These are phyloP conservation scores for Monosporascus sp. DNA, from an alignment of 2,329 filamentous ascomycete genomes.

Conservation along the genomic window DNA sequence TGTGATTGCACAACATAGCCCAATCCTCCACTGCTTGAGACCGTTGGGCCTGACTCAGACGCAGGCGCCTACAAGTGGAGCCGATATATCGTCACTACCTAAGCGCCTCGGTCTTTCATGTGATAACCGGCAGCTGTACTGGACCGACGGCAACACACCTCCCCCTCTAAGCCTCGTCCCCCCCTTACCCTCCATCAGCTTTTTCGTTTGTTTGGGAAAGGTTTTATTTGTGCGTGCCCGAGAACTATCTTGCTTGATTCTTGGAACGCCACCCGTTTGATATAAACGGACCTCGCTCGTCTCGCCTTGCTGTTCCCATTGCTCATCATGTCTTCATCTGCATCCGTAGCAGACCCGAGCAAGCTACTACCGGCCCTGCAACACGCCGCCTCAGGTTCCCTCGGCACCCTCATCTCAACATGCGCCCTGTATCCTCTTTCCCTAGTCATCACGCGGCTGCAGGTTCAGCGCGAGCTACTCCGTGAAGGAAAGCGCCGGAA, in stretches of 20 bases:
- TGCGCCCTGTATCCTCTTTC: slow-evolving; percentile 76
- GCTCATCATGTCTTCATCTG: slow-evolving; percentile 14
- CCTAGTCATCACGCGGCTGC: slow-evolving; percentile 74
- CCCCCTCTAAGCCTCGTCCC: background rate
- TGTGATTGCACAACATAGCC: background rate
- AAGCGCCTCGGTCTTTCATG: background rate
- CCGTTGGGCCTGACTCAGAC: background rate
- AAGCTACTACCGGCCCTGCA: slow-evolving; percentile 65
- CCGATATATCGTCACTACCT: background rate
- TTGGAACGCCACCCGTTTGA: background rate
- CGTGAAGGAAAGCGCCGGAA: slow-evolving; percentile 19
- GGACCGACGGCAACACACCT: background rate
- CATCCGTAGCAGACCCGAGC: slow-evolving; percentile 6
- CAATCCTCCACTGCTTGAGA: background rate
- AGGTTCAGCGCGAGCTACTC: slow-evolving; percentile 64
- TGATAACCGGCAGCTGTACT: background rate
- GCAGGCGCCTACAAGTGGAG: background rate
- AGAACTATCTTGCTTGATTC: background rate
- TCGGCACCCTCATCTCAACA: slow-evolving; percentile 75
- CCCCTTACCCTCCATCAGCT: background rate
- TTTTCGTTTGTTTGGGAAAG: background rate
- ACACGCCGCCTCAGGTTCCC: slow-evolving; percentile 75
- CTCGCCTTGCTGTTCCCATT: slow-evolving; percentile 5
- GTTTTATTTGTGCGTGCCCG: no score
- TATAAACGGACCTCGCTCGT: slow-evolving; percentile 9